phyloP scores from a whole-genome alignment of 225 moss, liverwort and hornwort genomes.

The Climacium dendroides region DNA sequence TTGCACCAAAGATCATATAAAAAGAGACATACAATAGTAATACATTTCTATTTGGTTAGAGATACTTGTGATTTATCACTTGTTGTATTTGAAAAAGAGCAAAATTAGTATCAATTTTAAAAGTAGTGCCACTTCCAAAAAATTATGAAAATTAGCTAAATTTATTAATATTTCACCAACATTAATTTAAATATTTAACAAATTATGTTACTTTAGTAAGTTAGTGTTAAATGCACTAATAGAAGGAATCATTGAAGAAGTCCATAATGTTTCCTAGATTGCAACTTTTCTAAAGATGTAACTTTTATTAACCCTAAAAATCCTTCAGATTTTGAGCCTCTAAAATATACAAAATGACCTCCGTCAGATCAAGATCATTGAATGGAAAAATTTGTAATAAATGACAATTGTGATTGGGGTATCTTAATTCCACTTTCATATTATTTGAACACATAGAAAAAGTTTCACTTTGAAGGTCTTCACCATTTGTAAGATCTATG shows the following conservation, averaged over 20 bases:
- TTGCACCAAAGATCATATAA: neutral
- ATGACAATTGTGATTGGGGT: neutral
- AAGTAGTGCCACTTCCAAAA: neutral
- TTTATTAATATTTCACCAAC: neutral
- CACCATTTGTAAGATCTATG: neutral
- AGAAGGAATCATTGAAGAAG: neutral
- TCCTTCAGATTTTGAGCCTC: neutral
- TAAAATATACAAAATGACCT: neutral
- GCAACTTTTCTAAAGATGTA: neutral
- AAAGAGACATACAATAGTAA: neutral
- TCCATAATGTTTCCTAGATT: fast-evolving
- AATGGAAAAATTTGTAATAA: neutral
- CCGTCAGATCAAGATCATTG: neutral
- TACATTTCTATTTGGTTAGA: too few relatives aligned
- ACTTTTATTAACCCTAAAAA: neutral
- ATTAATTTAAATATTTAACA: neutral
- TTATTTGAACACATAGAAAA: too few relatives aligned
- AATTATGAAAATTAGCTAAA: neutral
- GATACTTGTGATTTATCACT: neutral
- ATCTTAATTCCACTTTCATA: neutral
- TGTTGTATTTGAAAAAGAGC: neutral
- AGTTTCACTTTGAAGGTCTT: neutral
- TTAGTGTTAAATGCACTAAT: neutral
- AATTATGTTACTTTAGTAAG: neutral
- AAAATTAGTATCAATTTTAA: neutral